phyloP scores from a whole-genome alignment of 495 filamentous ascomycete genomes.

The Beverwykella pulmonaria region DNA sequence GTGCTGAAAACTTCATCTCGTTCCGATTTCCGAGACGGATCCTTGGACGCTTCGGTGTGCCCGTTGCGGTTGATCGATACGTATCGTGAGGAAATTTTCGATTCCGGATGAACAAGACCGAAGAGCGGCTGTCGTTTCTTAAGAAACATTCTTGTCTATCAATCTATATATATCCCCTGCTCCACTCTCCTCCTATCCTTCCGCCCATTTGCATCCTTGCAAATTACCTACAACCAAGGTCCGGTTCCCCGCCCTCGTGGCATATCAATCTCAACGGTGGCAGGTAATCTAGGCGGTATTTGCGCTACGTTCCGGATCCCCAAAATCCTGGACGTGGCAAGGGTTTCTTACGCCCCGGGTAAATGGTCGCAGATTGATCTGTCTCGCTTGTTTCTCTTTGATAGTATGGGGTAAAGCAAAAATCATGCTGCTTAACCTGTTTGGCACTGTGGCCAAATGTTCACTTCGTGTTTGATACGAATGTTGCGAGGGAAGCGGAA shows the following conservation, averaged over 20 bases:
- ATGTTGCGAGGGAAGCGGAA: neutral
- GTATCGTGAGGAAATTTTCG: neutral
- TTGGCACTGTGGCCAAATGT: neutral
- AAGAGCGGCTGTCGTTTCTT: neutral
- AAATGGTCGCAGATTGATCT: conserved; percentile 14
- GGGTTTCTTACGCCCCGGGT: conserved; percentile 16
- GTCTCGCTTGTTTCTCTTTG: neutral
- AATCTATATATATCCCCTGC: conserved; percentile 12
- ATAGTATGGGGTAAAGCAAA: neutral
- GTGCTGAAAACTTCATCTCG: conserved; percentile 27
- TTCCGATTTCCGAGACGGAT: neutral
- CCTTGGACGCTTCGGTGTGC: neutral
- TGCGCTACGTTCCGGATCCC: conserved; percentile 14
- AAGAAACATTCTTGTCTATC: conserved; percentile 21
- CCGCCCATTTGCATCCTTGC: neutral
- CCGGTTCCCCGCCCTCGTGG: conserved; percentile 37
- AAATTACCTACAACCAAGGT: conserved; percentile 8
- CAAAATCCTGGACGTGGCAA: conserved; percentile 1
- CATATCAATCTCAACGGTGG: conserved; percentile 14
- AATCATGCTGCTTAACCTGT: neutral
- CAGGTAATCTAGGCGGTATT: conserved; percentile 11
- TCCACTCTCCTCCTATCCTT: neutral
- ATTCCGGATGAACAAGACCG: neutral
- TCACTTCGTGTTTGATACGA: neutral
- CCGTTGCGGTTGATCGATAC: neutral